These are phyloP conservation scores for Breynia disticha DNA, from an alignment of 441 rosid genomes.

Conservation along the genomic window DNA sequence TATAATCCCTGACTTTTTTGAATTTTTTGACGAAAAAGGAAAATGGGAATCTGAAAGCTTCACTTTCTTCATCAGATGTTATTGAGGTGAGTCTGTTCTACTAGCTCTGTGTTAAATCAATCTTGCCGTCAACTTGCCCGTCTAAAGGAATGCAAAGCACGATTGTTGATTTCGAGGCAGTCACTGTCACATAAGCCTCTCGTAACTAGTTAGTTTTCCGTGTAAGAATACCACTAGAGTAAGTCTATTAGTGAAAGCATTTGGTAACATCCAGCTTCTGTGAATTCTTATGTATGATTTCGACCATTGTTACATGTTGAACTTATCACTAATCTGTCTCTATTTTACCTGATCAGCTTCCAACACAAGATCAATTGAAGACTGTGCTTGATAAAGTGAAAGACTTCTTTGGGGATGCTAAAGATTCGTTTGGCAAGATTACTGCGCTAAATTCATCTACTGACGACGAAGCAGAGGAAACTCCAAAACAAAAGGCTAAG, in stretches of 20 bases:
- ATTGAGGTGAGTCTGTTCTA: constrained; percentile 45
- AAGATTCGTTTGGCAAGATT: constrained; percentile 78
- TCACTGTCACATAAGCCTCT: too few species aligned
- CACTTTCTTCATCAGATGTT: constrained; percentile 57
- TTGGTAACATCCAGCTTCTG: too few species aligned
- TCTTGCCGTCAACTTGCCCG: not conserved
- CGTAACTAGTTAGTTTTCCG: too few species aligned
- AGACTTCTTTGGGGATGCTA: constrained; percentile 85
- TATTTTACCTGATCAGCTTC: constrained; percentile 41
- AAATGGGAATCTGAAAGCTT: constrained; percentile 70
- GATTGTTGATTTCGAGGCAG: too few species aligned
- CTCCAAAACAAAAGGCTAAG: constrained; percentile 52
- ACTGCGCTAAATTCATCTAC: constrained; percentile 38
- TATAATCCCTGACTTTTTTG: not conserved
- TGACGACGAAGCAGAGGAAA: constrained; percentile 37
- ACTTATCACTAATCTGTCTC: too few species aligned
- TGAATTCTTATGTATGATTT: too few species aligned
- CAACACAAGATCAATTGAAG: constrained; percentile 68
- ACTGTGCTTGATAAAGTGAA: constrained; percentile 82
- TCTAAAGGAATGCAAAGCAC: too few species aligned
- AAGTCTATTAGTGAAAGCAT: too few species aligned
- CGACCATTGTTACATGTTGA: too few species aligned
- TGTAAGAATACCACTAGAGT: too few species aligned
- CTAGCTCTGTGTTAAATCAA: not conserved
- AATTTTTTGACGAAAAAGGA: constrained; percentile 40